phyloP scores from a whole-genome alignment of 257 asterid genomes.

The Ajuga chamaepitys region DNA sequence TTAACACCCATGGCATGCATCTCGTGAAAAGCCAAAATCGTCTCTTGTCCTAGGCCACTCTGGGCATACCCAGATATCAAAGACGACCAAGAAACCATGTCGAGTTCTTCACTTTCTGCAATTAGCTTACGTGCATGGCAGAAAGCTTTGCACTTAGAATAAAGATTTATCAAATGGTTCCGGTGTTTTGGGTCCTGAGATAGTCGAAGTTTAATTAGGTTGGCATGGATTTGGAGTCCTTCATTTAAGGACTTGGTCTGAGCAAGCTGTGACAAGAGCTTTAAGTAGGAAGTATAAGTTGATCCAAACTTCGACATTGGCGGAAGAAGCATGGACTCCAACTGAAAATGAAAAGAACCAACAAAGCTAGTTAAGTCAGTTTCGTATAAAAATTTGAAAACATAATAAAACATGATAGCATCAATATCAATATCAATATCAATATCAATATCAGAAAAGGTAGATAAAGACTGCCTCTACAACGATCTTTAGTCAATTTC shows the following conservation, averaged over 20 bases:
- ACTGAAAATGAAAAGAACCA: background rate
- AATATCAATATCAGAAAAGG: background rate
- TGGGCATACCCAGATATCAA: conserved; percentile 68
- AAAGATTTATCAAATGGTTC: conserved; percentile 50
- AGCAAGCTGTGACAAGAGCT: conserved; percentile 43
- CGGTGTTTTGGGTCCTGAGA: conserved; percentile 32
- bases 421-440: no score
- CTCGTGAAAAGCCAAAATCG: conserved; percentile 44
- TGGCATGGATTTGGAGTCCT: conserved; percentile 62
- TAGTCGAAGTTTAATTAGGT: conserved; percentile 34
- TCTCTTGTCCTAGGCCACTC: conserved; percentile 52
- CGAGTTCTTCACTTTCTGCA: conserved; percentile 52
- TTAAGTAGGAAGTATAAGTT: conserved; percentile 36
- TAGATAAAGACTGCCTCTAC: background rate
- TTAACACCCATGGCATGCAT: conserved; percentile 50
- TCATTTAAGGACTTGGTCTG: conserved; percentile 36
- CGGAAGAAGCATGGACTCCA: conserved; percentile 25
- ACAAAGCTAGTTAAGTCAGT: background rate
- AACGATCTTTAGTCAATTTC: background rate
- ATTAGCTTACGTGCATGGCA: conserved; percentile 46
- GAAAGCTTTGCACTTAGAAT: conserved; percentile 45
- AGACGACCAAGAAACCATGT: conserved; percentile 75
- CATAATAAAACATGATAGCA: background rate
- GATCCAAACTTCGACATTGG: conserved; percentile 15
- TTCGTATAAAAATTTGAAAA: background rate